A percentile compares a stretch with the other conserved stretches of the same genome.
phyloP scores from a whole-genome alignment of 73 alveolate species.

The Paraurostyla sp. region DNA sequence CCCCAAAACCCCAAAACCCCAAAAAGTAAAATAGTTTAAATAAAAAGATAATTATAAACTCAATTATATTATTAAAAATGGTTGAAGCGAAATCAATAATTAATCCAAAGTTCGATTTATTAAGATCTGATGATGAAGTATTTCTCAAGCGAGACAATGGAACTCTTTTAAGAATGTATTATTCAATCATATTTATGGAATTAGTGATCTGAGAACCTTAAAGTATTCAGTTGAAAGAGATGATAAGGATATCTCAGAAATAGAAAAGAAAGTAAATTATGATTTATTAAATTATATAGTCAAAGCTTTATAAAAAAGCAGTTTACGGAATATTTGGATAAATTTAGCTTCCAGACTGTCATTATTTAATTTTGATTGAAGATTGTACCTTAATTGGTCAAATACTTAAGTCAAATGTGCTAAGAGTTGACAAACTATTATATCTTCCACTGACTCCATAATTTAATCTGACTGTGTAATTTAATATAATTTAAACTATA shows the following conservation, averaged over 20 bases:
- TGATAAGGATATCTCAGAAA: neutral
- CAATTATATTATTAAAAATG: conserved; percentile 30
- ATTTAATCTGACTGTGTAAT: neutral
- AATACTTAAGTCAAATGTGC: conserved; percentile 62
- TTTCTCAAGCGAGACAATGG: neutral
- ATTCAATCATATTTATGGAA: neutral
- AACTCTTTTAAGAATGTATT: neutral
- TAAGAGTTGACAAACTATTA: conserved; percentile 73
- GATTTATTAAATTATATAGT: neutral
- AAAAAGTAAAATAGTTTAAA: too few species aligned
- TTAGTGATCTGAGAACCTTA: neutral
- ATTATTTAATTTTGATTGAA: conserved; percentile 4
- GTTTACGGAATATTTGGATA: conserved; percentile 33
- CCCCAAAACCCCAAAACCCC: too few species aligned
- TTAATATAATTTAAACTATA: neutral
- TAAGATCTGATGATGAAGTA: neutral
- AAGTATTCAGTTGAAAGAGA: neutral
- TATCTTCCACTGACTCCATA: conserved; percentile 73
- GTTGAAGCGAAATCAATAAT: neutral
- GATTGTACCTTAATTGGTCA: conserved; percentile 66
- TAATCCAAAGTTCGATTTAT: neutral
- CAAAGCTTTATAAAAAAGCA: neutral
- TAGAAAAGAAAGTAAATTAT: neutral
- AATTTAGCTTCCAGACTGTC: neutral
- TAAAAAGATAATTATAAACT: too few species aligned